Conservation (phyloP, 805 yeast species). For the Priceomyces haplophilus region DNA sequence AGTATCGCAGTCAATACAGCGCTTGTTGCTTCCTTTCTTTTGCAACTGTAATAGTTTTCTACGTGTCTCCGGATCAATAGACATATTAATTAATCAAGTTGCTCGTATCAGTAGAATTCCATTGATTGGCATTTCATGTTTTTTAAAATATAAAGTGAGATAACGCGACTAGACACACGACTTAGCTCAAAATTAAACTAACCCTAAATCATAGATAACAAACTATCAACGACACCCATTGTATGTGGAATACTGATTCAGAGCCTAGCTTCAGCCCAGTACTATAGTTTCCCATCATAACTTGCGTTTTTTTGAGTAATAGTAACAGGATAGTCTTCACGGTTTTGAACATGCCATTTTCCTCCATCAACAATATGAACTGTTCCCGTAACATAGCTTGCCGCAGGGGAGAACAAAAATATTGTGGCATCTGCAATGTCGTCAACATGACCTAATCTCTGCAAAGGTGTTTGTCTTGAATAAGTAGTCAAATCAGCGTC, state of each 20-base stretch:
- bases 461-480: conserved; percentile 52
- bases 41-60: conserved; percentile 74
- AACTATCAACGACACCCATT: background rate
- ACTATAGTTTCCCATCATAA: conserved; percentile 12
- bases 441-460: conserved; percentile 60
- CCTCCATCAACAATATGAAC: conserved; percentile 86
- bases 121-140: background rate
- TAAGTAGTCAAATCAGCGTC: conserved; percentile 22
- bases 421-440: conserved; percentile 90
- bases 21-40: conserved; percentile 68
- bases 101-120: background rate
- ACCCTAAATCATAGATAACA: background rate
- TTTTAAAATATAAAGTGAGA: background rate
- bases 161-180: conserved; percentile 1
- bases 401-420: conserved; percentile 78
- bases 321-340: conserved; percentile 31
- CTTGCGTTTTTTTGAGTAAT: conserved; percentile 15
- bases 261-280: too few species aligned
- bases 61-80: conserved; percentile 90
- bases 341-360: conserved; percentile 65
- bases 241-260: too few species aligned
- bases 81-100: conserved; percentile 36
- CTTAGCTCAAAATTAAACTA: background rate
- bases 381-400: conserved; percentile 74
- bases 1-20: conserved; percentile 90